A percentile compares a stretch with the other conserved stretches of the same genome.
phyloP scores from a whole-genome alignment of 2,329 filamentous ascomycete species.

The Stagonosporopsis rhizophila region DNA sequence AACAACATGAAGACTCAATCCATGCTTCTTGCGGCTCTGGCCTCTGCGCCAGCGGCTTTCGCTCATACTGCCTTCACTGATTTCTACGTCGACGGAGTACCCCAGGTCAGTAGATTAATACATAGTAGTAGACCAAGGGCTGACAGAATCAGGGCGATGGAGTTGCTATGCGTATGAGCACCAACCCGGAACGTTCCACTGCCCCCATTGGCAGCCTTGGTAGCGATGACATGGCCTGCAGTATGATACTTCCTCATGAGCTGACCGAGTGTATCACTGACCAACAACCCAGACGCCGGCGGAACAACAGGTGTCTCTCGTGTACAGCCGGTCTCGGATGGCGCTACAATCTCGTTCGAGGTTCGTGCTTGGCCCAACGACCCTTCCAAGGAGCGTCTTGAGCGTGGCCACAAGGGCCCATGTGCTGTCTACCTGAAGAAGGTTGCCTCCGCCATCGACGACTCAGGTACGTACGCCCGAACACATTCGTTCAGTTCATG shows the following conservation, averaged over 20 bases:
- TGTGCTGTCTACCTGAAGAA: slow-evolving; percentile 78
- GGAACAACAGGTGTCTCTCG: slow-evolving; percentile 59
- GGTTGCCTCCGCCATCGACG: slow-evolving; percentile 64
- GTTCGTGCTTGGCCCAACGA: slow-evolving; percentile 69
- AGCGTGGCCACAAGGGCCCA: slow-evolving; percentile 69
- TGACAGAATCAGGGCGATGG: slow-evolving; percentile 67
- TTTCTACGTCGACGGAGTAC: slow-evolving; percentile 43
- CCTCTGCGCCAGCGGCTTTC: slow-evolving; percentile 40
- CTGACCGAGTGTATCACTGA: slow-evolving; percentile 17
- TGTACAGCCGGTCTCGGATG: slow-evolving; percentile 57
- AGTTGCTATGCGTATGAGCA: slow-evolving; percentile 73
- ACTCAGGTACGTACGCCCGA: slow-evolving; percentile 42
- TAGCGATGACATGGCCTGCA: slow-evolving; percentile 73
- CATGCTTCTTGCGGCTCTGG: slow-evolving; percentile 43
- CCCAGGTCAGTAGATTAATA: slow-evolving; percentile 30
- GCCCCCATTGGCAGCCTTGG: slow-evolving; percentile 64
- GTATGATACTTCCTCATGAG: slow-evolving; percentile 53
- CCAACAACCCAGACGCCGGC: slow-evolving; percentile 50
- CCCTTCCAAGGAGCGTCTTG: slow-evolving; percentile 63
- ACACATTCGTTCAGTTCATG: not conserved
- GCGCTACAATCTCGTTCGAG: slow-evolving; percentile 69
- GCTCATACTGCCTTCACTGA: slow-evolving; percentile 49
- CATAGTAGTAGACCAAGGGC: not conserved
- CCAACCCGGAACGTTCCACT: slow-evolving; percentile 60
- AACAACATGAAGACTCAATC: slow-evolving; percentile 46